Evolutionary conservation across 2,329 filamentous ascomycete genomes (phyloP), one percentile per base, ranked within the genome.

Genomic region (Cordyceps cateniannulata): DNA sequence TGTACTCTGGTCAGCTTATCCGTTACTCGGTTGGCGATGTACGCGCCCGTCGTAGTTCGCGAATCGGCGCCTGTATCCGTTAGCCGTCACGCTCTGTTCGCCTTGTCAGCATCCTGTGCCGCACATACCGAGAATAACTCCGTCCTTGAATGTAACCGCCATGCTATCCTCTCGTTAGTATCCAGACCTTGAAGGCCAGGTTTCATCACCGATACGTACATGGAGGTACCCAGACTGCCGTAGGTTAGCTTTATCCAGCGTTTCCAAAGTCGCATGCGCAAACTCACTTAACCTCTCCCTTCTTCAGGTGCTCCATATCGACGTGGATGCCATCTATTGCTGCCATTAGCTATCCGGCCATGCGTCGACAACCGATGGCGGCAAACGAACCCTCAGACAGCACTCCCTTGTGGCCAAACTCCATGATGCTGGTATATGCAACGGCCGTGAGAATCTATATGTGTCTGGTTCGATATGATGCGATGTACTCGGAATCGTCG

Each of bases 1-100:
- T 96, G 90, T 63, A 99, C 93, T 81, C 93, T 90, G 70, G 95
- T 99, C 74, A 99, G 87, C 83, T 99, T 99, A 84, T 99, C 95
- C 66, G 95, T 99, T 66, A 99, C 95, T 82, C 95, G 89, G 78
- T 99, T 99, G 70, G 95, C 95, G 73, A 99, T 98, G 83, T 98
- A 99, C 69, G 93, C 87, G 70, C 95, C 95, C 60, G 93, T 99
- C 51, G 95, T 99, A 67, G 95, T 99, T 80, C 95, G 87, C 71
- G 92, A 97, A 77, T 99, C 95, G 70, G 95, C 95, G 66, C 95
- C 90, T 86, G 61, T 18, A 27, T 51, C 25, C 7, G 58, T 72
- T 58, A 71, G 62, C 45, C 18, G 1, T 18, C 12, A 18, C 10
- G 16, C 16, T 12, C 38, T 10, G 25, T 2, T 24, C n/a, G 20